Percentiles rank a stretch among this genome's conserved stretches.
Evolutionary conservation across 441 rosid species (phyloP).

Genomic region (Theobroma grandiflorum): DNA sequence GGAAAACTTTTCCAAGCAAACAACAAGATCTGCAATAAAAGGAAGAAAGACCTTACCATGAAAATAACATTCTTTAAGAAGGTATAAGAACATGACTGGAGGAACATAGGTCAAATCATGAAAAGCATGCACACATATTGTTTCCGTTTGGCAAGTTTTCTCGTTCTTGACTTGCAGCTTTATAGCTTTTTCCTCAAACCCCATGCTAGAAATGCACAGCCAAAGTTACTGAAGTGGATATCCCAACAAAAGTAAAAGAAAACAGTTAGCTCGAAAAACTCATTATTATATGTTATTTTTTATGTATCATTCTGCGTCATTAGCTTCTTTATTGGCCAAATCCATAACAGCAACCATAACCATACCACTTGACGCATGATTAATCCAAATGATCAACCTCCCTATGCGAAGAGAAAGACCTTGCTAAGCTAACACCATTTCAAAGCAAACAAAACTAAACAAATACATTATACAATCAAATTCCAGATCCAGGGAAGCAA

Average conservation of each 20-base stretch:
- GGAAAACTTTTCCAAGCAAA: not conserved
- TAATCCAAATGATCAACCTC: not conserved
- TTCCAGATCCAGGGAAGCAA: not conserved
- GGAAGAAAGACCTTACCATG: slow-evolving; percentile 55
- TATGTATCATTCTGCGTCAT: not conserved
- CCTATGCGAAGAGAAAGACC: not conserved
- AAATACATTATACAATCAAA: not conserved
- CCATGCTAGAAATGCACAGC: slow-evolving; percentile 46
- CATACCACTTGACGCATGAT: not conserved
- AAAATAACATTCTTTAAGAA: slow-evolving; percentile 84
- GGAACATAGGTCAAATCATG: slow-evolving; percentile 70
- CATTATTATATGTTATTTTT: not conserved
- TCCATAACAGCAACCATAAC: not conserved
- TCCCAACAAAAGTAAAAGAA: not conserved
- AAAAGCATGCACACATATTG: slow-evolving; percentile 63
- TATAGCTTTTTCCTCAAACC: slow-evolving; percentile 40
- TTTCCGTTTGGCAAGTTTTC: slow-evolving; percentile 33
- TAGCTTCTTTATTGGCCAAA: not conserved
- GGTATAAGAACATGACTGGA: slow-evolving; percentile 83
- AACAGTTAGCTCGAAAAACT: not conserved
- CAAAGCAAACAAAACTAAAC: not conserved
- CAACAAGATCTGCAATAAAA: slow-evolving; percentile 12
- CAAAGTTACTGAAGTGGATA: not conserved
- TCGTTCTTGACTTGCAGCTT: slow-evolving; percentile 28
- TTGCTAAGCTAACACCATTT: not conserved